A percentile compares a stretch with the other conserved stretches of the same genome.
These are phyloP conservation scores for Lachnellula cervina DNA, from an alignment of 2,329 filamentous ascomycete genomes.

Conservation along the genomic window DNA sequence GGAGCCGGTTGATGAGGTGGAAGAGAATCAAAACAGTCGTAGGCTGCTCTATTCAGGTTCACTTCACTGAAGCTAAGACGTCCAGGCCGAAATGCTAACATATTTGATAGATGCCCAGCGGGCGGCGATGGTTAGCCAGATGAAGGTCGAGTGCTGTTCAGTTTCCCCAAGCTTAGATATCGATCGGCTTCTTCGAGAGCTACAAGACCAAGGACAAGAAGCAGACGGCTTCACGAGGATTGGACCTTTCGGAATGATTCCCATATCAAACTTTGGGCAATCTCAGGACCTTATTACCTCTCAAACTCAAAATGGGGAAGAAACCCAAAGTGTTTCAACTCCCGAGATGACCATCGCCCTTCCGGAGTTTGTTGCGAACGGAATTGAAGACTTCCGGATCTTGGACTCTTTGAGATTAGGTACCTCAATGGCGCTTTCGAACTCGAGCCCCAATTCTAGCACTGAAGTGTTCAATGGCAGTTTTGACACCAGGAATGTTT, in stretches of 20 bases:
- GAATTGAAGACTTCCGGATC: neutral
- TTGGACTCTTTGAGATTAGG: slow-evolving; percentile 3
- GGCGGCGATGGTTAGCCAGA: slow-evolving; percentile 7
- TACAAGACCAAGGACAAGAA: neutral
- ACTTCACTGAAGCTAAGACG: neutral
- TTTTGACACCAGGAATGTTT: neutral
- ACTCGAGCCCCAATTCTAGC: slow-evolving; percentile 1
- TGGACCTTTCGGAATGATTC: slow-evolving; percentile 11
- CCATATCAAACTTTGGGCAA: neutral
- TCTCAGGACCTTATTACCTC: neutral
- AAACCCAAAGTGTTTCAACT: neutral
- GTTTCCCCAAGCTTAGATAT: slow-evolving; percentile 6
- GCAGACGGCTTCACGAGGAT: slow-evolving; percentile 4
- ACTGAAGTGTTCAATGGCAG: neutral
- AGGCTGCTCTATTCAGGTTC: slow-evolving; percentile 7
- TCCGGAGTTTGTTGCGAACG: slow-evolving; percentile 4
- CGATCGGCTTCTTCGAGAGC: slow-evolving; percentile 9
- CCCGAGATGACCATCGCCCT: slow-evolving; percentile 3
- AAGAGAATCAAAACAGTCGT: slow-evolving; percentile 2
- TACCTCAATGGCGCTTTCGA: neutral
- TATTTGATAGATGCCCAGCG: slow-evolving; percentile 6
- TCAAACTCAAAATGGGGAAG: neutral
- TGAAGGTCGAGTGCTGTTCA: slow-evolving; percentile 11
- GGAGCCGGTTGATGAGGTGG: slow-evolving; percentile 1
- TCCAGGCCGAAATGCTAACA: neutral